phyloP scores from a whole-genome alignment of 768 basidiomycete species.

The Boletus fagicola region DNA sequence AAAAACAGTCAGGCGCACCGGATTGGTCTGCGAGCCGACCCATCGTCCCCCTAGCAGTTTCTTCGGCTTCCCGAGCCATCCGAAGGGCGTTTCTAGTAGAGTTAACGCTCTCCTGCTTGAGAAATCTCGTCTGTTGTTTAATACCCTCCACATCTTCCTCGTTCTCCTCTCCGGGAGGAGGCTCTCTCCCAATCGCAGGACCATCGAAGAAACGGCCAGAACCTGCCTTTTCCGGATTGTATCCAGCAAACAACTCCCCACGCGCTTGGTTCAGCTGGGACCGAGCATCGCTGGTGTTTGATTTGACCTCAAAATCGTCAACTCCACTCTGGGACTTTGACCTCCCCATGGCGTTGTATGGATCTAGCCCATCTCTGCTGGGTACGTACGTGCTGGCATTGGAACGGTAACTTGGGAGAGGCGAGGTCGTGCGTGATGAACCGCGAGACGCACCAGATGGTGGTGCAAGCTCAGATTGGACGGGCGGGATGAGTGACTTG shows the following conservation, averaged over 20 bases:
- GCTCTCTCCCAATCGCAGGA: slow-evolving; percentile 44
- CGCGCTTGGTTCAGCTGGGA: slow-evolving; percentile 62
- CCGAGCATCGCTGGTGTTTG: slow-evolving; percentile 32
- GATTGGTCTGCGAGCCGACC: slow-evolving; percentile 87
- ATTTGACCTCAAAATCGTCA: slow-evolving; percentile 26
- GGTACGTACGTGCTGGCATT: slow-evolving; percentile 62
- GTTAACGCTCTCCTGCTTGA: slow-evolving; percentile 90
- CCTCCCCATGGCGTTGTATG: slow-evolving; percentile 38
- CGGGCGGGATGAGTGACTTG: slow-evolving; percentile 66
- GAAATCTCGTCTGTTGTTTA: slow-evolving; percentile 82
- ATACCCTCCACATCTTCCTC: slow-evolving; percentile 94
- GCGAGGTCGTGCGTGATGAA: slow-evolving; percentile 36
- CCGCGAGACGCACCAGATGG: slow-evolving; percentile 25
- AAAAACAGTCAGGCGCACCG: slow-evolving; percentile 48
- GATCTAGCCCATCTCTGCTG: slow-evolving; percentile 63
- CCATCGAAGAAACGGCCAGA: slow-evolving; percentile 73
- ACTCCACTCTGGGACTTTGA: slow-evolving; percentile 26
- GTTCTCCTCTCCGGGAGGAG: slow-evolving; percentile 64
- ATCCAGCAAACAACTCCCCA: slow-evolving; percentile 72
- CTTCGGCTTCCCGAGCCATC: slow-evolving; percentile 93
- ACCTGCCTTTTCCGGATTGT: slow-evolving; percentile 55
- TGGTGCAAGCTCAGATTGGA: slow-evolving; percentile 37
- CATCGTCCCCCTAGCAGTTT: slow-evolving; percentile 86
- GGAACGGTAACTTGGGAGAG: slow-evolving; percentile 47
- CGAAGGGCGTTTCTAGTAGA: slow-evolving; percentile 90